phyloP scores from a whole-genome alignment of 331 rosid genomes.

The Phaseolus coccineus region DNA sequence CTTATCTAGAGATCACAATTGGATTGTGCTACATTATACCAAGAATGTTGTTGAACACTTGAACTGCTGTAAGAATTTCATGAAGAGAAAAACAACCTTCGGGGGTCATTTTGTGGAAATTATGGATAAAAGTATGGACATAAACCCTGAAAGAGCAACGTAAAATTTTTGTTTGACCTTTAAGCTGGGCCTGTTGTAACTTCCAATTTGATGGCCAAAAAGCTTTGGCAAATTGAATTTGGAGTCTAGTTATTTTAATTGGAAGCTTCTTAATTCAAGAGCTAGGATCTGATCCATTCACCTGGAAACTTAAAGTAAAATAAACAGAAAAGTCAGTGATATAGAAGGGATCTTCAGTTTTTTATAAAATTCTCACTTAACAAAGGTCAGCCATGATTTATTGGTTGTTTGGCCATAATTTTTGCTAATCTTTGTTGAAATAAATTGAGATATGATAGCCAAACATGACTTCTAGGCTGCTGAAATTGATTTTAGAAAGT shows the following conservation, averaged over 20 bases:
- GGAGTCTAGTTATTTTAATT: background rate
- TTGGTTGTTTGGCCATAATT: constrained; percentile 8
- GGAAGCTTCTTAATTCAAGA: background rate
- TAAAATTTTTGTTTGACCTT: background rate
- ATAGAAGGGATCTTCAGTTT: constrained; percentile 21
- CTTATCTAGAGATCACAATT: background rate
- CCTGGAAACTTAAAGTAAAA: constrained; percentile 10
- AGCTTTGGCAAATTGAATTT: background rate
- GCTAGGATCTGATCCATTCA: background rate
- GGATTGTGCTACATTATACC: background rate
- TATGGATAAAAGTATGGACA: background rate
- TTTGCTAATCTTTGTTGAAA: background rate
- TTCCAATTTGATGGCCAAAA: background rate
- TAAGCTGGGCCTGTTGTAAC: background rate
- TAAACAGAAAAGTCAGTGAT: constrained; percentile 9
- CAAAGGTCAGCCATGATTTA: background rate
- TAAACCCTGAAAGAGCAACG: background rate
- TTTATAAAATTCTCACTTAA: background rate
- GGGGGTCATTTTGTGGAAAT: background rate
- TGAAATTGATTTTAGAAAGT: constrained; percentile 9
- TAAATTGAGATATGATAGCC: background rate
- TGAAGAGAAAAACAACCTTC: background rate
- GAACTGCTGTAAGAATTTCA: background rate
- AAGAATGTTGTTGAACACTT: background rate
- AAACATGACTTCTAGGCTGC: background rate